phyloP scores from a whole-genome alignment of 2,329 filamentous ascomycete genomes.

The Drechslerella dactyloides region DNA sequence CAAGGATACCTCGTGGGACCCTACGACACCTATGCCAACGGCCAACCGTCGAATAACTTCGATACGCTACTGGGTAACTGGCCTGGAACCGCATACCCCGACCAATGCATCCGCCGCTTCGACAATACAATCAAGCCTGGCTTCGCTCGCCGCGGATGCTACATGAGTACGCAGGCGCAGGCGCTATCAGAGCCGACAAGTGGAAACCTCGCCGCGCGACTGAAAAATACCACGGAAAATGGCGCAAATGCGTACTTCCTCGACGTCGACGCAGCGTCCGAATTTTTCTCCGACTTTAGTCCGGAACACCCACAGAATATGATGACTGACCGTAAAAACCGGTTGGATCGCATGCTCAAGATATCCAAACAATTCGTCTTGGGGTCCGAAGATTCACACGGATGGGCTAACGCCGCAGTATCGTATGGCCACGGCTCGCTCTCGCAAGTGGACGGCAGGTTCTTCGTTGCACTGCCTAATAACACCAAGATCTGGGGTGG shows the following conservation, averaged over 20 bases:
- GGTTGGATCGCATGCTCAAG: slow-evolving; percentile 19
- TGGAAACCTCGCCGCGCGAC: slow-evolving; percentile 8
- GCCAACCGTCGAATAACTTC: background rate
- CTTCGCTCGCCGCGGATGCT: slow-evolving; percentile 20
- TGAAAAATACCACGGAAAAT: slow-evolving; percentile 13
- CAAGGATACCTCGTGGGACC: slow-evolving; percentile 27
- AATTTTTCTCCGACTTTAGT: slow-evolving; percentile 23
- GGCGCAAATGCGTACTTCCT: slow-evolving; percentile 22
- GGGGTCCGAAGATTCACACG: slow-evolving; percentile 22
- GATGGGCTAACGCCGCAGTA: slow-evolving; percentile 19
- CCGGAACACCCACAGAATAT: slow-evolving; percentile 10
- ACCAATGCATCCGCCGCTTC: slow-evolving; percentile 14
- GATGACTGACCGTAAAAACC: slow-evolving; percentile 15
- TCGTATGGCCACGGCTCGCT: slow-evolving; percentile 22
- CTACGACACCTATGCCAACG: slow-evolving; percentile 24
- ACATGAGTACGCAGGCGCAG: slow-evolving; percentile 24
- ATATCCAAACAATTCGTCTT: slow-evolving; percentile 18
- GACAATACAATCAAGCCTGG: slow-evolving; percentile 3
- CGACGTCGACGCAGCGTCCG: slow-evolving; percentile 18
- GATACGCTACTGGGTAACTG: slow-evolving; percentile 3
- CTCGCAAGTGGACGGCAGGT: background rate
- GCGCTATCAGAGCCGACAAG: slow-evolving; percentile 12
- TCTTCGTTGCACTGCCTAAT: background rate
- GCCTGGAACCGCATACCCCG: slow-evolving; percentile 21
- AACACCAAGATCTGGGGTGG: slow-evolving; percentile 7